Base-by-base conservation (phyloP, 2,329 filamentous ascomycete species). In the Tetracladium maxilliforme region DNA sequence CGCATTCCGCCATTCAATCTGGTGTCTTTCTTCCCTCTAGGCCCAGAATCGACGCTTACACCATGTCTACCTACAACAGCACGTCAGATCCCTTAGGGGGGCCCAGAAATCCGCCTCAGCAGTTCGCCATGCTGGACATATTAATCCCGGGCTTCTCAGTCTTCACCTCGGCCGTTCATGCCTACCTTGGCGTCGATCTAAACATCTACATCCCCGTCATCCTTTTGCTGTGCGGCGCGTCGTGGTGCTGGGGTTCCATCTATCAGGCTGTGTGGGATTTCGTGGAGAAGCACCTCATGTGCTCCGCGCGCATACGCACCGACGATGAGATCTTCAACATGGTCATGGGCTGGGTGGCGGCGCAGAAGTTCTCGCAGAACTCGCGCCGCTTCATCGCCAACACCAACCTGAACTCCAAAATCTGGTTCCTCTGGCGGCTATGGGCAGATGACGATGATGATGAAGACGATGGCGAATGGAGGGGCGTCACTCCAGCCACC, bases 311-410 rank as follows among this genome's bases (percentile, higher is more conserved):
- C 36, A 65, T 82, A 19, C 62, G 70, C 22, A 61, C 67, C 15
- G 72, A 80, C 29, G 76, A 82, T 37, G 75, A 81, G 42, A 67
- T 77, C 29, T 81, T 78, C 52, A 73, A 73, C 40, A 76, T 78
- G 39, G 40, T 80, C 20, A 78, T 80, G 70, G 59, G 58, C 14
- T 81, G 75, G 75, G 60, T 80, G 3, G 60, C 72, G 3, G 48
- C 54, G 17, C 74, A 81, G 44, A 45, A 51, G 4, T 78, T 79
- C 34, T 58, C 70, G 12, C 58, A 64, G 31, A 50, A 53, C 5
- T 65, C 71, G 1, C 66, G 69, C 10, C 60, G 61, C 22, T 75
- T 78, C 34, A 58, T 79, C 8, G 75, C 69, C 20, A 74, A 73
- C 39, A 74, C 70, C 6, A 66, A 64, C 36, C 41, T 72, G 18